Conservation (phyloP, 148 eudicot genomes). For the Camellia granthamiana region DNA sequence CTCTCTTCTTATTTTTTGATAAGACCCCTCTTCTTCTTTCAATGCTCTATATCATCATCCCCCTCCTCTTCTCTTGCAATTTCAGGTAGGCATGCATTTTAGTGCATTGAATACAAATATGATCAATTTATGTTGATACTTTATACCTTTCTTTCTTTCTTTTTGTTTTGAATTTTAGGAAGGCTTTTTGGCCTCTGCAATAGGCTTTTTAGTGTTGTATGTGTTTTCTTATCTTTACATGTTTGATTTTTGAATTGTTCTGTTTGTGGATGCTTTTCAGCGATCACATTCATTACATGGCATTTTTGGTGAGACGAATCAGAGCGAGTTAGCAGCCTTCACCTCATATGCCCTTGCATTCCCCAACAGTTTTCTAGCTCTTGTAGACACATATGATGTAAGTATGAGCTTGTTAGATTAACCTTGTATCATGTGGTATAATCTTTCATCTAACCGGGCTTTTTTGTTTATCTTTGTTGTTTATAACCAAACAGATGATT, state of each 20-base stretch:
- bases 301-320: slow-evolving; percentile 80
- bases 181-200: neutral
- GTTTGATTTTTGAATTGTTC: neutral
- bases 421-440: neutral
- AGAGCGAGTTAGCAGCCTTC: slow-evolving; percentile 96
- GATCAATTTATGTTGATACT: neutral
- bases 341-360: slow-evolving; percentile 91
- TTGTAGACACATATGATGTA: slow-evolving; percentile 99
- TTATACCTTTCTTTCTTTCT: neutral
- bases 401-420: slow-evolving; percentile 31
- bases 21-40: neutral
- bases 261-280: slow-evolving; percentile 39
- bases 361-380: slow-evolving; percentile 82
- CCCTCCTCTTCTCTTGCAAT: neutral
- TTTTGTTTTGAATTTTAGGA: neutral
- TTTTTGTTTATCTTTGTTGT: slow-evolving; percentile 5
- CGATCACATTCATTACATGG: slow-evolving; percentile 48
- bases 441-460: neutral
- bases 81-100: neutral
- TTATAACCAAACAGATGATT: neutral
- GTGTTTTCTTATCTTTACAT: neutral
- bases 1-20: neutral
- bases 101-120: neutral
- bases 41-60: neutral
- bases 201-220: neutral